A percentile compares a stretch with the other conserved stretches of the same genome.
These are phyloP conservation scores for Ascochyta rabiei DNA, from an alignment of 2,329 filamentous ascomycete species.

Conservation along the genomic window DNA sequence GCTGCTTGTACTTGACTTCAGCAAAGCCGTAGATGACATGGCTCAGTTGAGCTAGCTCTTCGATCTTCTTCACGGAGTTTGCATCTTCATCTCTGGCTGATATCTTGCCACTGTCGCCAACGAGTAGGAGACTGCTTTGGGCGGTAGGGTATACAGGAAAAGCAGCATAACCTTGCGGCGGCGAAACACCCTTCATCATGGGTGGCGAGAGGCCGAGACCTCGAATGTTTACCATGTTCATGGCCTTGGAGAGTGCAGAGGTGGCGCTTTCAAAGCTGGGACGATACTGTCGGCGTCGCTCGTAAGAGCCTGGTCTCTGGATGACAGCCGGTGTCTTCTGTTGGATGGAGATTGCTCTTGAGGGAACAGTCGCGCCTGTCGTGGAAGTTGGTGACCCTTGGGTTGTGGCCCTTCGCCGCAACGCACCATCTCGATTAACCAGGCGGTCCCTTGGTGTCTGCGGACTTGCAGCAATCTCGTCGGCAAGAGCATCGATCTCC, in stretches of 20 bases:
- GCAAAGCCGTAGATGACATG: slow-evolving; percentile 98
- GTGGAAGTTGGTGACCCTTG: slow-evolving; percentile 73
- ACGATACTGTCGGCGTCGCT: slow-evolving; percentile 76
- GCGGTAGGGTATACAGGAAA: slow-evolving; percentile 85
- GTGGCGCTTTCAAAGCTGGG: slow-evolving; percentile 77
- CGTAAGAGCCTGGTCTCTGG: slow-evolving; percentile 79
- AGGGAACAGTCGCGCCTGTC: slow-evolving; percentile 73
- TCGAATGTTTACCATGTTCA: slow-evolving; percentile 86
- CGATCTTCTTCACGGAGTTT: slow-evolving; percentile 78
- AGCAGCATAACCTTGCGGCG: slow-evolving; percentile 75
- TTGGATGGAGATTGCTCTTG: slow-evolving; percentile 77
- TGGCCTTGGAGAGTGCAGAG: slow-evolving; percentile 91
- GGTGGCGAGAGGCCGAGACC: slow-evolving; percentile 73
- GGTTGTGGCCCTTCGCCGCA: slow-evolving; percentile 78
- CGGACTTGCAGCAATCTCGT: slow-evolving; percentile 87
- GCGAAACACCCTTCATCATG: slow-evolving; percentile 67
- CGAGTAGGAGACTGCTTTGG: slow-evolving; percentile 69
- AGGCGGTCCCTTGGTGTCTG: slow-evolving; percentile 56
- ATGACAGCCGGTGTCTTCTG: slow-evolving; percentile 67
- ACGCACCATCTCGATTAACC: slow-evolving; percentile 63
- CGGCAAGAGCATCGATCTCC: slow-evolving; percentile 95
- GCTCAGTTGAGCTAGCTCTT: slow-evolving; percentile 89
- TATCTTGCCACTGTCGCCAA: slow-evolving; percentile 67
- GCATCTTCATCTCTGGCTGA: slow-evolving; percentile 76
- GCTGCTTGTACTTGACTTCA: slow-evolving; percentile 96